phyloP scores from a whole-genome alignment of 345 rosid species.

The Acer negundo region DNA sequence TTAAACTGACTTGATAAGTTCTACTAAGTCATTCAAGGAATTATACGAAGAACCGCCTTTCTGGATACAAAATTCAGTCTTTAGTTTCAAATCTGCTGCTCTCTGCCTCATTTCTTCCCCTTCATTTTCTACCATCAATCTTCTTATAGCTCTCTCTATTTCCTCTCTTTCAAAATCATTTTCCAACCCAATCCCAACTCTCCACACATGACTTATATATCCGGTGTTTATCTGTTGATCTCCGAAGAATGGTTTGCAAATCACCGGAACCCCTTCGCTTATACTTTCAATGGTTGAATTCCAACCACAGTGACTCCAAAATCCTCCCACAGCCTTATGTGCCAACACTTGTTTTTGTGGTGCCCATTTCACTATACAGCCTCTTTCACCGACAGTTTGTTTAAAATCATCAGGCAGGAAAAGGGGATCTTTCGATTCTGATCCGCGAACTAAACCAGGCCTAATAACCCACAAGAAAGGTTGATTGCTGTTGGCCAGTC shows the following conservation, averaged over 20 bases:
- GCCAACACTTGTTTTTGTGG: slow-evolving; percentile 33
- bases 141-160: slow-evolving; percentile 8
- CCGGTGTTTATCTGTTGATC: slow-evolving; percentile 29
- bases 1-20: slow-evolving; percentile 6
- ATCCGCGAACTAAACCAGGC: too few relatives aligned
- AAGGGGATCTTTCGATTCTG: too few relatives aligned
- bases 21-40: slow-evolving; percentile 25
- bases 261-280: slow-evolving; percentile 29
- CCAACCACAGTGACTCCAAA: slow-evolving; percentile 46
- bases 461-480: too few relatives aligned
- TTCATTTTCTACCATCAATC: neutral
- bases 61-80: neutral
- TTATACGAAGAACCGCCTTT: slow-evolving; percentile 20
- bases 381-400: too few relatives aligned
- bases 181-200: slow-evolving; percentile 8
- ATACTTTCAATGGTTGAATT: slow-evolving; percentile 31
- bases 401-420: too few relatives aligned
- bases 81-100: slow-evolving; percentile 18
- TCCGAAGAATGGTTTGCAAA: slow-evolving; percentile 25
- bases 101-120: slow-evolving; percentile 15
- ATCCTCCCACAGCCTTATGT: slow-evolving; percentile 34
- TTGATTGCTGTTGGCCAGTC: too few relatives aligned
- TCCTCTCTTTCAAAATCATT: slow-evolving; percentile 4
- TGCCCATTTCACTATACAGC: slow-evolving; percentile 33
- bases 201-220: slow-evolving; percentile 25